Base-by-base conservation (phyloP, 805 yeast genomes). In the Schwanniomyces vanrijiae region DNA sequence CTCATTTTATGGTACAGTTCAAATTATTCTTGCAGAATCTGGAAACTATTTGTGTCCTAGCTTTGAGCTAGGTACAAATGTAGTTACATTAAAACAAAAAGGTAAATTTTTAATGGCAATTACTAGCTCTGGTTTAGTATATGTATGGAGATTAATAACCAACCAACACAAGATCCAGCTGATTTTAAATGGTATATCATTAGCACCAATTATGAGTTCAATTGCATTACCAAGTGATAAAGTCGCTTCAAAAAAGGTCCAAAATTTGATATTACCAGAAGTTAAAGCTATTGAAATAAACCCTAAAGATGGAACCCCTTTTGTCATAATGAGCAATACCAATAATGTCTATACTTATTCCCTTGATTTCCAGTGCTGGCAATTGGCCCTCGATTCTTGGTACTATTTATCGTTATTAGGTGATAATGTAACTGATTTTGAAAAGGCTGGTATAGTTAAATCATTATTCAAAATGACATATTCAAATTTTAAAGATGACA, bases 1-100 rank as follows among this genome's bases (percentile, higher is more conserved):
- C 0, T 81, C 88, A 0, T 83, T 83, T 40, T 69, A 76, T 25
- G 90, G 90, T 0, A 63, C 80, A 0, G 54, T 84, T 11, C 74
- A 77, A 49, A 52, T 81, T 0, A 54, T 76, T 6, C 62, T 77
- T 1, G 68, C 77, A 0, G 61, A 64, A 5, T 53, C 73, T 5
- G 88, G 88, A 0, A 58, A 75, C 20, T 66, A 68, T 24, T 50
- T 74, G 1, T 57, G 69, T 41, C 83, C 87, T 2, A 61, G 73
- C 9, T 58, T 82, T 9, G 85, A 82, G 55, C 45, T 83, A 3
- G 87, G 87, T 0, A 64, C 64, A 11, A 72, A 73, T 43, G 62
- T 81, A 0, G 62, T 76, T 0, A 65, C 64, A 19, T 47, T 79
- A 42, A 61, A 63, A 14, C 70, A 76, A 11, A 51, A 55, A 2